A percentile compares a stretch with the other conserved stretches of the same genome.
These are phyloP conservation scores for Thoreauomyces humboldtii DNA, from an alignment of 192 early-diverging fungal species.

Conservation along the genomic window DNA sequence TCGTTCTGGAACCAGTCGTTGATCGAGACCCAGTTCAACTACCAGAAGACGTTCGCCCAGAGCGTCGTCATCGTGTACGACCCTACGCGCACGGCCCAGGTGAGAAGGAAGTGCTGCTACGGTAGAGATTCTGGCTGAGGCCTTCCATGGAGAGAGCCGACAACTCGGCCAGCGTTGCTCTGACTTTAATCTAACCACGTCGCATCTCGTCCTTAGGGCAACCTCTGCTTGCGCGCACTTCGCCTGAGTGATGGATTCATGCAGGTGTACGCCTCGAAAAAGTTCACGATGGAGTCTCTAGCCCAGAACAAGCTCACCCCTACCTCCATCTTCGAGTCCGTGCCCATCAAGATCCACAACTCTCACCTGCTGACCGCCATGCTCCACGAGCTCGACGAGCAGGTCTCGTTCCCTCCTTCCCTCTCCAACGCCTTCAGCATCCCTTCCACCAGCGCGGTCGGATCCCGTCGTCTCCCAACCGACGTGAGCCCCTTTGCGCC, in stretches of 20 bases:
- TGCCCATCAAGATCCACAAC: slow-evolving; percentile 86
- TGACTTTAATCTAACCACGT: background rate
- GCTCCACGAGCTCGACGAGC: slow-evolving; percentile 66
- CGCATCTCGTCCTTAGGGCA: slow-evolving; percentile 50
- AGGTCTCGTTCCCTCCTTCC: slow-evolving; percentile 25
- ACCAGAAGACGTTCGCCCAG: slow-evolving; percentile 82
- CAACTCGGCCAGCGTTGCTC: no score
- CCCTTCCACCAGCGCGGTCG: slow-evolving; percentile 28
- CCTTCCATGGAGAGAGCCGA: no score
- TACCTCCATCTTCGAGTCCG: slow-evolving; percentile 83
- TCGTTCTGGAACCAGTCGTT: slow-evolving; percentile 86
- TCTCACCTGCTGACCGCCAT: slow-evolving; percentile 77
- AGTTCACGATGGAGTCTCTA: slow-evolving; percentile 83
- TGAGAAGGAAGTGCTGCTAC: slow-evolving; percentile 28
- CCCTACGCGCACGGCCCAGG: slow-evolving; percentile 74
- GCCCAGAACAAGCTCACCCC: slow-evolving; percentile 75
- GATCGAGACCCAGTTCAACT: slow-evolving; percentile 86
- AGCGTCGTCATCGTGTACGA: slow-evolving; percentile 93
- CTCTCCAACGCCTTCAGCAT: slow-evolving; percentile 18
- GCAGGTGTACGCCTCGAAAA: slow-evolving; percentile 70
- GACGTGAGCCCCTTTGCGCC: slow-evolving; percentile 37
- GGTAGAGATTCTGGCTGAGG: no score
- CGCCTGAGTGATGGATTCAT: slow-evolving; percentile 84
- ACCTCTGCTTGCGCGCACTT: slow-evolving; percentile 82
- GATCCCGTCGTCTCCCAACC: slow-evolving; percentile 23